phyloP scores from a whole-genome alignment of 352 stramenopile species.

The Globisporangium irregulare region DNA sequence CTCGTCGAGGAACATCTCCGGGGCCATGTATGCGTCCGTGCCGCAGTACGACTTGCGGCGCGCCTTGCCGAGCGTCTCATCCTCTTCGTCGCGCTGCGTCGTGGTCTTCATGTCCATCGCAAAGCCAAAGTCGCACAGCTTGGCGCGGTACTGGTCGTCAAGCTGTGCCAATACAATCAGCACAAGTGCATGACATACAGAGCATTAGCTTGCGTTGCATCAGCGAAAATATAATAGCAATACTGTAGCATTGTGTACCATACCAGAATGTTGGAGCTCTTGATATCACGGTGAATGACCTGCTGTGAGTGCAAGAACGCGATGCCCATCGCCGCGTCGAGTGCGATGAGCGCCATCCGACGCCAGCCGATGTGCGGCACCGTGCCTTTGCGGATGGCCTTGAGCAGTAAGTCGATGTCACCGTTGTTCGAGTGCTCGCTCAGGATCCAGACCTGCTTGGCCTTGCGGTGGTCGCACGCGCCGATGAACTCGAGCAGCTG shows the following conservation, averaged over 20 bases:
- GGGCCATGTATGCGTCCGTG: constrained; percentile 84
- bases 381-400: constrained; percentile 44
- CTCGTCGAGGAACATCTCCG: constrained; percentile 82
- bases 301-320: constrained; percentile 92
- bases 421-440: constrained; percentile 78
- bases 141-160: constrained; percentile 62
- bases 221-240: no score
- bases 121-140: constrained; percentile 87
- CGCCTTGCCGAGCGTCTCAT: constrained; percentile 30
- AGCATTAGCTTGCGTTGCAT: not conserved
- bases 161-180: constrained; percentile 22
- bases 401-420: constrained; percentile 69
- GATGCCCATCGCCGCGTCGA: constrained; percentile 89
- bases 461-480: constrained; percentile 60
- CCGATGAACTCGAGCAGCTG: constrained; percentile 77
- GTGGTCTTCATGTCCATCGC: constrained; percentile 61
- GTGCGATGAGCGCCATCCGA: constrained; percentile 56
- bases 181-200: not conserved
- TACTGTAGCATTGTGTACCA: not conserved
- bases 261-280: constrained; percentile 84
- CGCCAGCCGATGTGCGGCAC: constrained; percentile 59
- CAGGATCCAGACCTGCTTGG: constrained; percentile 81
- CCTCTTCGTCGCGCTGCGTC: constrained; percentile 19
- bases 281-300: constrained; percentile 86
- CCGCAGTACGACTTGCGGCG: constrained; percentile 84